Evolutionary conservation across 2,329 filamentous ascomycete species (phyloP).

Genomic region (Shiraia sp.): DNA sequence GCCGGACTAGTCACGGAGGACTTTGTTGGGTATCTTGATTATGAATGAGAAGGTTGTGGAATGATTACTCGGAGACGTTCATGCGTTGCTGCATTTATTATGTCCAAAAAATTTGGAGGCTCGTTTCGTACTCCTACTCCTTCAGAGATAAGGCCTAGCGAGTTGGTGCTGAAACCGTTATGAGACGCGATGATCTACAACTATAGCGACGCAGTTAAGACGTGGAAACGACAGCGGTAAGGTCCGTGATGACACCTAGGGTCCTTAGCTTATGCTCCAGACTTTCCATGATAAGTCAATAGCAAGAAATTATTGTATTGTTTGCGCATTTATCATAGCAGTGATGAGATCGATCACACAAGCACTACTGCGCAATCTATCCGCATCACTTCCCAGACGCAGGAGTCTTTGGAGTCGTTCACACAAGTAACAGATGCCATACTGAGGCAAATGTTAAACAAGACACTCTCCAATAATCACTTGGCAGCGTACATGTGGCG

Average conservation of each 20-base stretch:
- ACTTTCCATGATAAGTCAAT: too few relatives aligned
- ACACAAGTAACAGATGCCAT: too few relatives aligned
- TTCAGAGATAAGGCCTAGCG: conserved; percentile 8
- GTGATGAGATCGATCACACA: too few relatives aligned
- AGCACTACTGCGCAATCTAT: not conserved
- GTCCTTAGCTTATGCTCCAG: not conserved
- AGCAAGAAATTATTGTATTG: too few relatives aligned
- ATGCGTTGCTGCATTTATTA: conserved; percentile 10
- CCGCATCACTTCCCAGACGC: too few relatives aligned
- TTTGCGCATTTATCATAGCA: not conserved
- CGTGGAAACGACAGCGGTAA: conserved; percentile 16
- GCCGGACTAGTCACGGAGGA: not conserved
- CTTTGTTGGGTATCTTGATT: too few relatives aligned
- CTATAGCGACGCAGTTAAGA: conserved; percentile 24
- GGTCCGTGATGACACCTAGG: not conserved
- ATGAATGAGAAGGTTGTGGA: too few relatives aligned
- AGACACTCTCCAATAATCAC: too few relatives aligned
- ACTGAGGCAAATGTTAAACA: too few relatives aligned
- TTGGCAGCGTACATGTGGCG: too few relatives aligned
- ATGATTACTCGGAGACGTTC: not conserved
- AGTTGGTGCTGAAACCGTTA: conserved; percentile 33
- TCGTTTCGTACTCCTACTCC: conserved; percentile 4
- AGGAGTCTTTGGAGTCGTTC: too few relatives aligned
- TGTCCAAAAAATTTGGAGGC: conserved; percentile 5
- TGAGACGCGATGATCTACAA: conserved; percentile 35